These are phyloP conservation scores for Pyrenula aspistea DNA, from an alignment of 495 filamentous ascomycete genomes.

Conservation along the genomic window DNA sequence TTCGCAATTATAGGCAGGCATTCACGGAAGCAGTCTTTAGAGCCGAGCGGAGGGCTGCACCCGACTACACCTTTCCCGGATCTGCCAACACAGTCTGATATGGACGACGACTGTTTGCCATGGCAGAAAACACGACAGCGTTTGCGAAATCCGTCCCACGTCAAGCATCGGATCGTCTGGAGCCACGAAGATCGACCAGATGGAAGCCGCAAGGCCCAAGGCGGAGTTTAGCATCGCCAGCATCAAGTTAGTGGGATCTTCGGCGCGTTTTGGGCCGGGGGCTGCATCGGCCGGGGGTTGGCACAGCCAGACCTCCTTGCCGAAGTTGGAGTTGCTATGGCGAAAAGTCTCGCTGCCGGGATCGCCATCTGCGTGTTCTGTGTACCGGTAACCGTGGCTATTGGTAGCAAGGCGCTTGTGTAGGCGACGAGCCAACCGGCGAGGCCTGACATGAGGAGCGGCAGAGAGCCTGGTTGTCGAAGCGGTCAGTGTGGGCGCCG, in stretches of 20 bases:
- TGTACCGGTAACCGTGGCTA: neutral
- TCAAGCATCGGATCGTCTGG: neutral
- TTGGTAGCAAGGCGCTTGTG: neutral
- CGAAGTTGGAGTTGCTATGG: neutral
- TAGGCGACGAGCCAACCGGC: neutral
- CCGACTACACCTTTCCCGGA: neutral
- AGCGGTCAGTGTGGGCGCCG: too few species aligned
- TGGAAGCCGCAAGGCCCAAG: neutral
- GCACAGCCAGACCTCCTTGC: neutral
- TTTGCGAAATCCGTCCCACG: neutral
- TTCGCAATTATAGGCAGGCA: neutral
- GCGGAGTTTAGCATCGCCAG: neutral
- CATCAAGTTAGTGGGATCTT: neutral
- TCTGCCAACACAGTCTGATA: neutral
- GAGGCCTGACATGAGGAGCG: too few species aligned
- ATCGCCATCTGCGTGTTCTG: neutral
- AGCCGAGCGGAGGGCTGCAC: neutral
- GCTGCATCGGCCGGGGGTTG: neutral
- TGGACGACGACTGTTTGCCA: neutral
- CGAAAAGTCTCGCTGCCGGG: neutral
- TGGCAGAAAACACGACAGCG: neutral
- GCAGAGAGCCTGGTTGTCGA: too few species aligned
- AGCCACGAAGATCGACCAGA: neutral
- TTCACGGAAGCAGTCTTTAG: neutral
- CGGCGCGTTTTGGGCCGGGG: neutral